Evolutionary conservation across 805 yeast species (phyloP), one percentile per base, ranked within the genome.

Genomic region (Candida germanica): DNA sequence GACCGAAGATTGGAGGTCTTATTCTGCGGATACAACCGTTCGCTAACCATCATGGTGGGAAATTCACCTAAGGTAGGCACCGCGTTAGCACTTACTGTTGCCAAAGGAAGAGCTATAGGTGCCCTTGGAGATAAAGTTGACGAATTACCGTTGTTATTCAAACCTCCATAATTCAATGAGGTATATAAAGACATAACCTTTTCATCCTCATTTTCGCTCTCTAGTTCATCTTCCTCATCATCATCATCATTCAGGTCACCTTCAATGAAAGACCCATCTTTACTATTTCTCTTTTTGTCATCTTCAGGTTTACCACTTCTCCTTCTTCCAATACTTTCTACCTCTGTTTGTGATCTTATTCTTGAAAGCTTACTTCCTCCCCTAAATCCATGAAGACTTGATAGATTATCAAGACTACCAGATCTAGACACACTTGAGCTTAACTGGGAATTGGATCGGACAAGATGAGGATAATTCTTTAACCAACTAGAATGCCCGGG

Each of bases 171-270:
- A 29, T 64, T 63, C 50, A 79, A 53, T 0, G 81, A 73, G 0
- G 83, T 73, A 48, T 79, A 80, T 15, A 79, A 54, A 0, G 85
- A 78, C 85, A 80, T 79, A 0, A 79, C 81, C 9, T 77, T 75
- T 46, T 80, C 86, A 53, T 80, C 85, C 49, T 80, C 87, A 38
- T 58, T 58, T 40, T 69, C 73, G 42, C 68, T 62, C 29, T 64
- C 72, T 3, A 38, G 17, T 9, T 44, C 46, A 28, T 38, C 41
- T 12, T 45, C 47, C 4, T 39, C 42, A n/a, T 43, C 47, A 16
- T 34, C 38, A 13, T 21, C 36, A 25, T 15, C 24, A 17, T n/a
- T 12, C 15, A 13, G 12, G 7, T 24, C 13, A 23, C 29, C 29
- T n/a, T 31, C 36, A n/a, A 18, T 34, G n/a, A 9, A 23, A 7